These are phyloP conservation scores for Simmondsia chinensis DNA, from an alignment of 148 eudicot genomes.

Conservation along the genomic window DNA sequence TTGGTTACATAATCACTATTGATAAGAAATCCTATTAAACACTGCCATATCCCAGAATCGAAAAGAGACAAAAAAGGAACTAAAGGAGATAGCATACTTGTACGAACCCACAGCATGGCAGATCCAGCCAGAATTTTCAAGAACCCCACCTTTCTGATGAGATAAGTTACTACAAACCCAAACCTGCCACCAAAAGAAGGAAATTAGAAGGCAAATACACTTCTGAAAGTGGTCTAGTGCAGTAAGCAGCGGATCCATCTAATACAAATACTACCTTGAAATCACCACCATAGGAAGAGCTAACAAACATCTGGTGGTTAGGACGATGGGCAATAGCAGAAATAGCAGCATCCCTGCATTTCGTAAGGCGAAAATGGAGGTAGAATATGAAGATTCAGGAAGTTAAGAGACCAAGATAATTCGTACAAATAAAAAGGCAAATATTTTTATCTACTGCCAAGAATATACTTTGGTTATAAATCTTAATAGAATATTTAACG, in stretches of 20 bases:
- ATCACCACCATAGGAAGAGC: constrained; percentile 77
- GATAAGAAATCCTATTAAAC: no score
- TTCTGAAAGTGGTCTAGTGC: background rate
- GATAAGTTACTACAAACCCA: constrained; percentile 41
- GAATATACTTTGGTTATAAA: no score
- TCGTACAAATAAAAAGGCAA: no score
- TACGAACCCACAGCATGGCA: constrained; percentile 97
- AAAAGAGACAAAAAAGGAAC: background rate
- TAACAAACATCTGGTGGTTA: constrained; percentile 55
- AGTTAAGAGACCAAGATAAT: no score
- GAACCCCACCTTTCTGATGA: constrained; percentile 23
- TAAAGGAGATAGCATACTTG: constrained; percentile 43
- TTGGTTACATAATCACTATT: no score
- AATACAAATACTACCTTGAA: constrained; percentile 53
- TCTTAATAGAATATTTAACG: no score
- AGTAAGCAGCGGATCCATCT: background rate
- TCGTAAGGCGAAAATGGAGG: background rate
- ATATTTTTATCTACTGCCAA: no score
- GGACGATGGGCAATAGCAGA: constrained; percentile 79
- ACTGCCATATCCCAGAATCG: background rate
- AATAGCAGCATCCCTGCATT: constrained; percentile 61
- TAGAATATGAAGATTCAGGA: no score
- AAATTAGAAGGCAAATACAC: background rate
- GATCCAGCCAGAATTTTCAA: constrained; percentile 59
- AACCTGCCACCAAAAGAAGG: constrained; percentile 30